Evolutionary conservation across 306 rosid species (phyloP), one percentile per base, ranked within the genome.

Genomic region (Mucuna pruriens): DNA sequence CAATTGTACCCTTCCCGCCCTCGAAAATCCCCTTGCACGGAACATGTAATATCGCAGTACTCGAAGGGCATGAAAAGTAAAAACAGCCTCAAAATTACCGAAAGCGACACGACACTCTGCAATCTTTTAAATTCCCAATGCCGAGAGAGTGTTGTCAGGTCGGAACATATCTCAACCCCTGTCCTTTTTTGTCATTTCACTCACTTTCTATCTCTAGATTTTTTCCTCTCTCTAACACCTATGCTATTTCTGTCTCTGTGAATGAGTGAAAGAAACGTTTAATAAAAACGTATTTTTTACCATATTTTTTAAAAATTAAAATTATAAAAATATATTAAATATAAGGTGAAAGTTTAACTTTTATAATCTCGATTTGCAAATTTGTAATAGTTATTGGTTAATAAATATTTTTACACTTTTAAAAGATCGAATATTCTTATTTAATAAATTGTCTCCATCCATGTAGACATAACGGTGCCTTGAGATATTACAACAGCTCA

Each of bases 101-200:
- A 85, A 67, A 82, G 88, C 80, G 75, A 84, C 86, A 48, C 3
- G 17, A 66, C 76, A 29, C 34, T 44, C 60, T 33, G 46, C 45
- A 34, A 42, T 20, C 31, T 77, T 83, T 86, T 82, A 77, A 75
- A 75, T 79, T 85, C 78, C 90, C 89, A 81, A 85, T 9, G 82
- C 36, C 74, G 11, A 70, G 69, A 61, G 40, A 62, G 42, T 49
- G 8, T 45, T 77, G 74, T 77, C 65, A 77, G 65, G 39, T 70
- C 22, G 22, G 20, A 71, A 80, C 85, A 62, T 62, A 76, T 80
- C 58, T 26, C 69, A 78, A 80, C 34, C 74, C 66, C 49, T 79
- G 87, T 54, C 84, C 85, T 40, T 76, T 83, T 79, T 78, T 54
- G 86, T 86, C 86, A 71, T 60, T 40, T 9, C 54, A 44, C 45